Evolutionary conservation across 371 early-diverging fungal species (phyloP), one percentile per base, ranked within the genome.

Genomic region (Mucor irregularis): DNA sequence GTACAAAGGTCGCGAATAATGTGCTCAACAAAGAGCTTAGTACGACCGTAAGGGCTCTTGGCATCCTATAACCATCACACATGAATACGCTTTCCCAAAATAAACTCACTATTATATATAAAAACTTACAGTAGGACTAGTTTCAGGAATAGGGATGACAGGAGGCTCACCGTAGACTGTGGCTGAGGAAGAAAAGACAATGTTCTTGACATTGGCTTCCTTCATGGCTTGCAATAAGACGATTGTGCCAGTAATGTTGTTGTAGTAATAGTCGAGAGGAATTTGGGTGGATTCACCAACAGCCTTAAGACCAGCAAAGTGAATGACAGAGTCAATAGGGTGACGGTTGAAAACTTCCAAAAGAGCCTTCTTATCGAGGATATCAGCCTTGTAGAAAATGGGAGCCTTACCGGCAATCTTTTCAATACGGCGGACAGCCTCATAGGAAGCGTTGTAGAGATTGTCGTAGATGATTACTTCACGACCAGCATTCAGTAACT

Each of bases 181-280:
- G 16, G 91, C 93, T 19, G 92, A 91, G 30, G 86, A 86, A 21
- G 90, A 89, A 54, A 92, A 93, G 19, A 93, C 88, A 67, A 91
- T 76, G 53, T 87, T 77, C 61, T 76, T 75, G 64, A 86, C 83
- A 30, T 71, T 71, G 54, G 74, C 64, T 58, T 80, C 74, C 56
- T 77, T 68, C 87, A 88, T 88, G 39, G 79, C 82, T 43, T 81
- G 78, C 28, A 90, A 56, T 30, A 93, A 70, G 30, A 71, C 77
- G 47, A 89, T 59, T 29, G 90, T 88, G 47, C 89, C 88, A 6
- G 81, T 75, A 52, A 92, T 79, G 69, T 93, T 93, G 73, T 83
- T 88, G 59, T 93, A 30, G 73, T 94, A 96, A 64, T 97, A 97
- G 21, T 74, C 76, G n/a, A 94, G 77, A 11, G 96, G 95, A 50